Base-by-base conservation (phyloP, 306 rosid genomes). In the Inga leiocalycina region DNA sequence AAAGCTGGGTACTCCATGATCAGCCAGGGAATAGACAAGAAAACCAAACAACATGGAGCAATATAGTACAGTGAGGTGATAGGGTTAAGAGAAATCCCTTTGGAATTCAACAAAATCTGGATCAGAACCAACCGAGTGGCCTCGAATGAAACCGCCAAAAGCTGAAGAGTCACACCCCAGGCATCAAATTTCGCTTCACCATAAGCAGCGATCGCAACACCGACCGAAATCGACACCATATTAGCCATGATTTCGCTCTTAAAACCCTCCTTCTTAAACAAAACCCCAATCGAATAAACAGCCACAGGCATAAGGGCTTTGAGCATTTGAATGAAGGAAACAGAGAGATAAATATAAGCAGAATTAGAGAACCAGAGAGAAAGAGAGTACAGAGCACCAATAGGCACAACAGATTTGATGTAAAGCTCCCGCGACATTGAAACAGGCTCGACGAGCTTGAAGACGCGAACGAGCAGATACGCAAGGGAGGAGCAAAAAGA, bases 251-350 rank as follows among this genome's bases (percentile, higher is more conserved):
- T 89, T 4, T 84, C 93, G 4, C 79, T 72, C 32, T 80, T 89
- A 79, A 90, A 91, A 4, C 61, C 35, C 24, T 91, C 95, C 59
- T 84, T 90, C 78, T 88, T 91, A 15, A 90, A 57, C 66, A 80
- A 0, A 22, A 89, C 89, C 8, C 93, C 93, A 32, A 91, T 80
- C 24, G 93, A 87, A 74, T 91, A 91, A 3, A 91, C 95, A 0
- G 95, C 93, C 3, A 91, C 95, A 6, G 93, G 95, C 91, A 90
- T 91, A 30, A 91, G 84, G 22, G 95, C 95, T 51, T 91, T 91
- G 39, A 91, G 91, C 95, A 91, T 91, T 79, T 91, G 95, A n/a
- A 91, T 90, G 80, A 91, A 91, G 19, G 95, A 91, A 7, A 91
- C 95, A 1, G 95, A 91, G 68, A 91, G 90, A 66, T 78, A 91